These are phyloP conservation scores for Triglochin maritima DNA, from an alignment of 106 monocot genomes.

Conservation along the genomic window DNA sequence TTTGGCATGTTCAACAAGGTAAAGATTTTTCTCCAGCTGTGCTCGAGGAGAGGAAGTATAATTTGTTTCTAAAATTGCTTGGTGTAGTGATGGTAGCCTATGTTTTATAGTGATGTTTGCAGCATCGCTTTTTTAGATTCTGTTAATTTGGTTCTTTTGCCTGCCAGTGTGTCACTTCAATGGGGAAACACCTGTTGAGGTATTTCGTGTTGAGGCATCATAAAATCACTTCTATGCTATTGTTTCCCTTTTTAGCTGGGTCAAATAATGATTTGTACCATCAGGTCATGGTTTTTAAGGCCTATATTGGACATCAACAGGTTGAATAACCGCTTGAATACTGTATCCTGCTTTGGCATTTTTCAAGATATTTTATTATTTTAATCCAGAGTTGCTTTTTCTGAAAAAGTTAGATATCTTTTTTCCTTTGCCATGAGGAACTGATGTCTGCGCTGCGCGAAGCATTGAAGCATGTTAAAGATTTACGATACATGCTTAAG, in stretches of 20 bases:
- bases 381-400: constrained; percentile 4
- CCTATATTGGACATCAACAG: constrained; percentile 65
- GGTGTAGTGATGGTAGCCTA: neutral
- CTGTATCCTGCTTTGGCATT: constrained; percentile 54
- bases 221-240: no score
- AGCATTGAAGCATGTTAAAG: constrained; percentile 72
- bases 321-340: constrained; percentile 73
- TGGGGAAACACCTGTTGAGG: constrained; percentile 86
- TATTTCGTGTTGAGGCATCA: neutral
- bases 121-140: neutral
- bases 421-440: constrained; percentile 88
- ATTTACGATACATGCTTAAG: constrained; percentile 69
- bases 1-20: constrained; percentile 99
- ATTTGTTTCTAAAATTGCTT: neutral
- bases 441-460: constrained; percentile 72
- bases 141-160: constrained; percentile 14
- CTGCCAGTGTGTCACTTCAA: constrained; percentile 84
- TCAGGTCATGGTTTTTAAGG: constrained; percentile 51
- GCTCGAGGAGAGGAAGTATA: neutral
- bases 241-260: no score
- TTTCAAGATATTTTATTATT: neutral
- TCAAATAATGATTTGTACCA: no score
- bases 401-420: constrained; percentile 48
- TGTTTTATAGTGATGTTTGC: neutral
- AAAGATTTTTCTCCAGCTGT: neutral